Conservation (phyloP, 768 basidiomycete genomes). For the Agaricus bisporus region DNA sequence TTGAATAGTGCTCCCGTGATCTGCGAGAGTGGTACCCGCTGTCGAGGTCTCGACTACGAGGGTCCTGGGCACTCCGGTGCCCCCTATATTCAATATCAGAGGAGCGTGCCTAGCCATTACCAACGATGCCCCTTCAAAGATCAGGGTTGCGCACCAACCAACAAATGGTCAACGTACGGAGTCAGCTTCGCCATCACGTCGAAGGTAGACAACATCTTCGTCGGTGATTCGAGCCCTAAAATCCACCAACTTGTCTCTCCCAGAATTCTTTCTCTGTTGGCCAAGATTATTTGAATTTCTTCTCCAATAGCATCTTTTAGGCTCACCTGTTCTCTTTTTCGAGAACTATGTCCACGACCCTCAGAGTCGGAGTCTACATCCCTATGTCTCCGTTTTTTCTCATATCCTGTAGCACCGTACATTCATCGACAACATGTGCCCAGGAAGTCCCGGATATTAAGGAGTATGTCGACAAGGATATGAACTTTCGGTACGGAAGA, state of each 20-base stretch:
- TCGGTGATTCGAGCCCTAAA: slow-evolving; percentile 1
- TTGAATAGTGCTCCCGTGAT: neutral
- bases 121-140: neutral
- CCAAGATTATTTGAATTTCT: neutral
- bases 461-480: slow-evolving; percentile 9
- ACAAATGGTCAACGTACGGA: neutral
- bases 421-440: neutral
- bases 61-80: neutral
- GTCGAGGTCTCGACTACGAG: no score
- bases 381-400: neutral
- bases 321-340: neutral
- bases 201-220: neutral
- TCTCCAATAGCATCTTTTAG: neutral
- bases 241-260: neutral
- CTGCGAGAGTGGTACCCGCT: neutral
- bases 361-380: neutral
- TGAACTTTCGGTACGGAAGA: neutral
- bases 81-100: neutral
- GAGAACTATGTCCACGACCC: neutral
- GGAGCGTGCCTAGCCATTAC: neutral
- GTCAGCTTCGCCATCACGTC: neutral
- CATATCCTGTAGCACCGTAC: neutral
- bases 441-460: slow-evolving; percentile 1
- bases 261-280: neutral
- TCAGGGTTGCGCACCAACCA: neutral